phyloP scores from a whole-genome alignment of 768 basidiomycete species.

The Boletus sp. region DNA sequence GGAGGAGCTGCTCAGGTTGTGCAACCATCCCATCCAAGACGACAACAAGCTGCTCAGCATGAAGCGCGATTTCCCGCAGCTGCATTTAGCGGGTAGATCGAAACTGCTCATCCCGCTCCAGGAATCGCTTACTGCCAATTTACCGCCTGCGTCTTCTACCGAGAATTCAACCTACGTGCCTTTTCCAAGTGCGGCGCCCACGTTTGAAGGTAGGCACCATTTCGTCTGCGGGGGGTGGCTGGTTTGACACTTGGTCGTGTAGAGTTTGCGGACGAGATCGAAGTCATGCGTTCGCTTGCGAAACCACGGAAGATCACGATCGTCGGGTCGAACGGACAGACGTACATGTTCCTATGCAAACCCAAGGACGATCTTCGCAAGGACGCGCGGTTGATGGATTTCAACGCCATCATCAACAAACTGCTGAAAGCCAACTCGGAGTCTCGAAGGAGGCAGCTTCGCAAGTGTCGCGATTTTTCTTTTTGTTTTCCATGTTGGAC shows the following conservation, averaged over 20 bases:
- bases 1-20: constrained; percentile 64
- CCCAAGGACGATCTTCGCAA: constrained; percentile 97
- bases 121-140: constrained; percentile 82
- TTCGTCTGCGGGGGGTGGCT: neutral
- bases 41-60: constrained; percentile 37
- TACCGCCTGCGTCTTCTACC: constrained; percentile 70
- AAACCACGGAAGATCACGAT: constrained; percentile 91
- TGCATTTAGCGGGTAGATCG: constrained; percentile 59
- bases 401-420: constrained; percentile 97
- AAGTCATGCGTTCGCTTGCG: constrained; percentile 88
- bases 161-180: constrained; percentile 67
- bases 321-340: constrained; percentile 74
- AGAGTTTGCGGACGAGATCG: constrained; percentile 84
- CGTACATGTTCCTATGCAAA: constrained; percentile 92
- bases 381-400: constrained; percentile 97
- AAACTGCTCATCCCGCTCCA: constrained; percentile 87
- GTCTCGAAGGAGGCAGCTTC: constrained; percentile 83
- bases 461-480: constrained; percentile 46
- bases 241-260: neutral
- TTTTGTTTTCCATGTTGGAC: too few species aligned
- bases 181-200: constrained; percentile 74
- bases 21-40: constrained; percentile 50
- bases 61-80: constrained; percentile 52
- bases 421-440: constrained; percentile 92
- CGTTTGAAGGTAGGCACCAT: constrained; percentile 55